phyloP scores from a whole-genome alignment of 73 alveolate species.

The Paramecium sonneborni region DNA sequence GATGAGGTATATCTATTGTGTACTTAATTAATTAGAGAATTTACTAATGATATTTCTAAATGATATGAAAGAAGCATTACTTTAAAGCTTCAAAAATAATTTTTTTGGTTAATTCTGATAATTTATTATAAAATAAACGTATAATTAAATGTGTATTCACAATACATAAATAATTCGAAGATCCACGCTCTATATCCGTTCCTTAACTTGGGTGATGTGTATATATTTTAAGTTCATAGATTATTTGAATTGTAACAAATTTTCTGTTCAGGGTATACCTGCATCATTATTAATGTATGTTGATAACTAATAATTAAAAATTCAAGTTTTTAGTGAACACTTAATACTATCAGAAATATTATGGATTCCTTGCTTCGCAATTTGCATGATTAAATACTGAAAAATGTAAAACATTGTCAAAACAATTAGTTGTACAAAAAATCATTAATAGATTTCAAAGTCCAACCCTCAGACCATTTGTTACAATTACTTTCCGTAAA shows the following conservation, averaged over 20 bases:
- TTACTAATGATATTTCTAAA: too few relatives aligned
- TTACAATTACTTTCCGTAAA: slow-evolving; percentile 6
- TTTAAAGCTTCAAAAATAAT: too few relatives aligned
- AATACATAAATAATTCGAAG: not conserved
- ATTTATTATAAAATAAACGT: too few relatives aligned
- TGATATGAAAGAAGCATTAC: too few relatives aligned
- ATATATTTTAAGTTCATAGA: not conserved
- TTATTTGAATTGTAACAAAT: not conserved
- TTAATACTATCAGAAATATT: not conserved
- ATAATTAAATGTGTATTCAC: too few relatives aligned
- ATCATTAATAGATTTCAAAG: not conserved
- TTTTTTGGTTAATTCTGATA: too few relatives aligned
- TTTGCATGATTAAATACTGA: not conserved
- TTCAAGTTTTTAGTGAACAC: slow-evolving; percentile 7
- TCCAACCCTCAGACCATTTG: slow-evolving; percentile 14
- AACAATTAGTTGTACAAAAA: not conserved
- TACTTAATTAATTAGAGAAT: too few relatives aligned
- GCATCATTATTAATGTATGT: not conserved
- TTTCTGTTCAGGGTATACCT: not conserved
- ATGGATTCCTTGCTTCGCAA: not conserved
- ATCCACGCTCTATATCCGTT: not conserved
- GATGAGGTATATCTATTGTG: too few relatives aligned
- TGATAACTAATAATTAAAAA: not conserved
- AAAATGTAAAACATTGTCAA: not conserved
- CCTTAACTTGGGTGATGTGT: not conserved